Evolutionary conservation across 139 green algal species (phyloP), one percentile per base, ranked within the genome.

Genomic region (Diplosphaera chodatii): DNA sequence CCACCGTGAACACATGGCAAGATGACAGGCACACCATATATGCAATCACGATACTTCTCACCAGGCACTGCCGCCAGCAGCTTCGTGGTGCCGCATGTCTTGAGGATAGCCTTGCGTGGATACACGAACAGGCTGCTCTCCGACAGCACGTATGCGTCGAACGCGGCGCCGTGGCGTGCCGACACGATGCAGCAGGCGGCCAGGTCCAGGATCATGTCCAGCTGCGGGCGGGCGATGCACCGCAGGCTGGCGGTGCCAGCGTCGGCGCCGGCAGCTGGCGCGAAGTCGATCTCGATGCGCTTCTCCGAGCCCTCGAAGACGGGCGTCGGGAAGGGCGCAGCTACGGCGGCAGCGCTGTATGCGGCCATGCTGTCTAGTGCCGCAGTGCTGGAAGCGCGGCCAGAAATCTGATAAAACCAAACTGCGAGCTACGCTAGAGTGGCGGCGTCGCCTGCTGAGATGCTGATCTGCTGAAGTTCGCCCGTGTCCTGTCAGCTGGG

Each of bases 121-220:
- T 95, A 97, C n/a, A 99, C 88, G 80, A 99, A 99, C 37, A 98
- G 83, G 66, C 77, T 91, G 48, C 82, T 93, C 87, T 99, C 96
- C 1, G 89, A 97, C 55, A 99, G 87, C 30, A 99, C 94, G 74
- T 99, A 99, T 1, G 93, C 90, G 82, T 99, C 95, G 55, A 98
- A 92, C 23, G 80, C 2, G 2, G 67, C 23, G 81, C 94, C 94
- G 78, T 67, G 82, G 40, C 85, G 78, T 34, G 73, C 71, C 37
- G 91, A 98, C 0, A 99, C 91, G 77, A 99, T 96, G 67, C 84
- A 88, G 90, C 96, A 99, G 71, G 82, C 80, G 4, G 96, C 93
- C 56, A 92, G 75, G 28, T 82, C 66, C 33, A 89, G 32, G 69
- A 89, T 73, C 18, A 30, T 74, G 74, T 96, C 92, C 29, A 96